Evolutionary conservation across 2,329 filamentous ascomycete species (phyloP), one percentile per base, ranked within the genome.

Genomic region (Phyllosticta citrichinensis): DNA sequence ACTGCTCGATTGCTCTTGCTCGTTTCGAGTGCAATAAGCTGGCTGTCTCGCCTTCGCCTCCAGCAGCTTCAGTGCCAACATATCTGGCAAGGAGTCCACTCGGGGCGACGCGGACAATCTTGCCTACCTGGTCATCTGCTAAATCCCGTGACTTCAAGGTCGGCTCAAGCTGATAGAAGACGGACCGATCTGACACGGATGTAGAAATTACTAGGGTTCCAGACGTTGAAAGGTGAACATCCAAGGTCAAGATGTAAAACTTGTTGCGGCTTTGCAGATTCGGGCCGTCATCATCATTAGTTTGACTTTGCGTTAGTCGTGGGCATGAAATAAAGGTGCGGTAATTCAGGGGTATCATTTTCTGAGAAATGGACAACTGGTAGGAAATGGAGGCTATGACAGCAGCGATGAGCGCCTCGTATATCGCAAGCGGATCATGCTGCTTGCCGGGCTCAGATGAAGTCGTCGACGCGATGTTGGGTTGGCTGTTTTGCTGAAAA

Each of bases 321-420:
- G 67, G 64, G 57, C 65, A 67, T 47, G 71, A 69, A 52, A 71
- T 56, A 47, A 75, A 71, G 54, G 72, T 74, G 51, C 73, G 69
- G 62, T 69, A 71, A 61, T 75, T 74, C 51, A 75, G 64, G 24
- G 71, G 69, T 62, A 71, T 65, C 24, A 68, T 67, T 30, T 66
- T 63, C 55, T 70, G 67, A 59, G 73, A 66, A 62, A 66, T 68
- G 61, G 71, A 70, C 52, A 74, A 62, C 54, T 66, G 62, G 51
- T 69, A 73, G 24, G 71, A 70, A 63, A 74, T 65, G 55, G 71
- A 65, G 47, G 70, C 71, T 60, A 72, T 64, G 55, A 75, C 68
- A 54, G 73, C 70, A 27, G 73, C 71, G 5, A 67, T 71, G 65
- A 74, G 74, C 35, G 74, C 66, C 62, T 73, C 71, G 66, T 75